These are phyloP conservation scores for Linum tenue DNA, from an alignment of 345 rosid genomes.

Conservation along the genomic window DNA sequence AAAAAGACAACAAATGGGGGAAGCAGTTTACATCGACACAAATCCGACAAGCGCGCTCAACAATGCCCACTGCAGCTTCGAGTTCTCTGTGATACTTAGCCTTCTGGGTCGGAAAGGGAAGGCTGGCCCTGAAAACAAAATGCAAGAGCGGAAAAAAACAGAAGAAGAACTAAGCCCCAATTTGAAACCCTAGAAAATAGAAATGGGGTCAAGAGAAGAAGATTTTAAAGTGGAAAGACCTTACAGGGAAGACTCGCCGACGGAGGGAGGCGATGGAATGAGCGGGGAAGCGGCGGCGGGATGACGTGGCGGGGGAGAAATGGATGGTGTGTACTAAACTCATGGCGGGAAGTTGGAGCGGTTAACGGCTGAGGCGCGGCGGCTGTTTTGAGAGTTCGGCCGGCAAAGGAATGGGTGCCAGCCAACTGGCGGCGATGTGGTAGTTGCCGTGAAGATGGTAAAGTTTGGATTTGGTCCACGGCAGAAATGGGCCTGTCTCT, in stretches of 20 bases:
- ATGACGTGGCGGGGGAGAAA: neutral
- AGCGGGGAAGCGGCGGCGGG: neutral
- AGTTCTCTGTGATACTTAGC: slow-evolving; percentile 68
- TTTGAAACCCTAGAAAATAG: neutral
- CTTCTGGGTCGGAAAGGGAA: slow-evolving; percentile 51
- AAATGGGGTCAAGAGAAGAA: neutral
- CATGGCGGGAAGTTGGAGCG: neutral
- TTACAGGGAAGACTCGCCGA: neutral
- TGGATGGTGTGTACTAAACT: neutral
- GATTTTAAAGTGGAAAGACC: neutral
- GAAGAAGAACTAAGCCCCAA: neutral
- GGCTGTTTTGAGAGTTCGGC: neutral
- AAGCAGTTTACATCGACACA: slow-evolving; percentile 48
- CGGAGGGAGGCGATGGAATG: neutral
- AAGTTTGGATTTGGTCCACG: too few species aligned
- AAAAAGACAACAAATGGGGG: neutral
- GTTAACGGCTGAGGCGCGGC: neutral
- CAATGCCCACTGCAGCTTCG: slow-evolving; percentile 56
- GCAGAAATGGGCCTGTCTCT: too few species aligned
- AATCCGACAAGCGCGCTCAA: slow-evolving; percentile 74
- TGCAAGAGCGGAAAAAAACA: neutral
- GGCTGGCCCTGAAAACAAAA: slow-evolving; percentile 35
- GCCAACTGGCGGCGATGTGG: too few species aligned
- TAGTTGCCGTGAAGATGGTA: too few species aligned
- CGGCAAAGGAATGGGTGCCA: neutral